Percentiles rank a stretch among this genome's conserved stretches.
These are phyloP conservation scores for Paratinospora sagittata DNA, from an alignment of 164 flowering plant species.

Conservation along the genomic window DNA sequence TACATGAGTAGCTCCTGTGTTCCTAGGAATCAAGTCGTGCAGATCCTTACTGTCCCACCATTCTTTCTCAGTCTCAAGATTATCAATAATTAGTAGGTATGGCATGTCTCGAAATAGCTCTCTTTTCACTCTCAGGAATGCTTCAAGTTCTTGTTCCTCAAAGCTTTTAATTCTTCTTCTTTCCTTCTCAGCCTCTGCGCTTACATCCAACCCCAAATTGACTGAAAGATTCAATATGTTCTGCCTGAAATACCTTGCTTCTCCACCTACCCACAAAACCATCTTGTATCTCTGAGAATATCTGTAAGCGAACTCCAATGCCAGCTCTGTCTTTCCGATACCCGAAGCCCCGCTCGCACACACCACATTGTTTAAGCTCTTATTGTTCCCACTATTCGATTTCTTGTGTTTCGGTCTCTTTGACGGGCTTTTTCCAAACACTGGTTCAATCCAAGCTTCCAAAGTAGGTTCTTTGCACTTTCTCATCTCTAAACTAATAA, in stretches of 20 bases:
- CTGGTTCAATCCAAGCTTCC: constrained; percentile 71
- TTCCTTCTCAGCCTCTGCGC: constrained; percentile 79
- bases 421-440: constrained; percentile 47
- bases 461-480: constrained; percentile 57
- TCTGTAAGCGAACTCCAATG: constrained; percentile 73
- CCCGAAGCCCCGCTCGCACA: constrained; percentile 69
- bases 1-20: constrained; percentile 78
- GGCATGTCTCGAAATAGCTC: constrained; percentile 84
- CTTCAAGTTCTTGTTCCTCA: constrained; percentile 86
- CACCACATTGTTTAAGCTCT: constrained; percentile 42
- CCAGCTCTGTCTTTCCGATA: constrained; percentile 83
- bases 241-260: constrained; percentile 74
- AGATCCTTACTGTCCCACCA: constrained; percentile 92
- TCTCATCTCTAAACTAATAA: constrained; percentile 55
- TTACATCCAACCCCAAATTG: constrained; percentile 68
- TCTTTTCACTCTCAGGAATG: constrained; percentile 76
- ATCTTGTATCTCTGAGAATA: constrained; percentile 68
- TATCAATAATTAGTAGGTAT: constrained; percentile 70
- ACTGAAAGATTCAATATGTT: constrained; percentile 63
- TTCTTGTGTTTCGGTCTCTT: constrained; percentile 61
- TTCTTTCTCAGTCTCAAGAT: constrained; percentile 76
- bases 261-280: constrained; percentile 94
- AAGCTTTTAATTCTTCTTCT: constrained; percentile 77
- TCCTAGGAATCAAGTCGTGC: constrained; percentile 70
- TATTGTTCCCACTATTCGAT: constrained; percentile 49